Conservation (phyloP, 73 alveolate genomes). For the Paramecium sonneborni region DNA sequence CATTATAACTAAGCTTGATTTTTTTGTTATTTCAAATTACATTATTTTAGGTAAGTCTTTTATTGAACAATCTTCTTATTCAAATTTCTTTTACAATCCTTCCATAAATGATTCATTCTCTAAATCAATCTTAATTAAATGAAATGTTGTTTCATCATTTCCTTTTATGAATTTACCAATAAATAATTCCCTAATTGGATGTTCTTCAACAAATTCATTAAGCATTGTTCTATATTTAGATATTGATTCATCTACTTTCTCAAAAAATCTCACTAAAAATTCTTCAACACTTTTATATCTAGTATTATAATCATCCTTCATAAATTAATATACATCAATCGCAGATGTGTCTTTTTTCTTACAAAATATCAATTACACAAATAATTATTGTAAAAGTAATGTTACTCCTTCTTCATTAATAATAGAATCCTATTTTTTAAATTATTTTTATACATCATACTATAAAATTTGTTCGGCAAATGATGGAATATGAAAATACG, state of each 20-base stretch:
- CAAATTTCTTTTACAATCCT: not conserved
- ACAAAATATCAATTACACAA: not conserved
- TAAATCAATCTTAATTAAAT: not conserved
- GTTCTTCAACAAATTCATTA: not conserved
- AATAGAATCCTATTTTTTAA: slow-evolving; percentile 2
- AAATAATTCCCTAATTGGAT: slow-evolving; percentile 23
- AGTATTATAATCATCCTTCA: slow-evolving; percentile 44
- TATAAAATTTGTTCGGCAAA: slow-evolving; percentile 16
- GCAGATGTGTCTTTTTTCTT: slow-evolving; percentile 51
- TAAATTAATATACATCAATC: not conserved
- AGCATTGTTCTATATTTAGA: not conserved
- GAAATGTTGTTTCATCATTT: not conserved
- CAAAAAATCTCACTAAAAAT: not conserved
- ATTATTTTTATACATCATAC: not conserved
- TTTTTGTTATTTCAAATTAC: not conserved
- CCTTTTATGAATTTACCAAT: not conserved
- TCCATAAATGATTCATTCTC: not conserved
- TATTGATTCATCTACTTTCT: slow-evolving; percentile 23
- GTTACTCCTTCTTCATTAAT: not conserved
- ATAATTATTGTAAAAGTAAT: not conserved
- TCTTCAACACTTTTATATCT: slow-evolving; percentile 38
- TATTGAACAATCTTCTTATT: not conserved
- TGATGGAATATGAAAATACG: slow-evolving; percentile 9
- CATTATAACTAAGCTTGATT: not conserved
- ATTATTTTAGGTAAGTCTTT: slow-evolving; percentile 1